Percentiles rank a stretch among this genome's conserved stretches.
These are phyloP conservation scores for Aspergillus viridinutans DNA, from an alignment of 2,329 filamentous ascomycete genomes.

Conservation along the genomic window DNA sequence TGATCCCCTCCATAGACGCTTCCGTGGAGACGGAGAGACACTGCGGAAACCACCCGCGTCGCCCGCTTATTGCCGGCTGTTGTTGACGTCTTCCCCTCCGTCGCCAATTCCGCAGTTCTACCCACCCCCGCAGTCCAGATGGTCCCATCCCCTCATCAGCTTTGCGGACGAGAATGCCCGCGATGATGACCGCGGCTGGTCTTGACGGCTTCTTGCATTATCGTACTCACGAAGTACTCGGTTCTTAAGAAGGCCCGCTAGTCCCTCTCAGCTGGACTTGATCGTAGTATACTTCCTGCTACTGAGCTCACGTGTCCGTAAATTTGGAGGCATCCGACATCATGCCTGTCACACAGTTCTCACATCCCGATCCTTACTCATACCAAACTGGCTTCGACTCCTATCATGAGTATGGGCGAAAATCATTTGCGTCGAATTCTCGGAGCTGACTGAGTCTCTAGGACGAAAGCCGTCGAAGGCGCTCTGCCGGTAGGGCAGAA, in stretches of 20 bases:
- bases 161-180: slow-evolving; percentile 6
- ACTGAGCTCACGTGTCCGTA: neutral
- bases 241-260: neutral
- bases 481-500: slow-evolving; percentile 73
- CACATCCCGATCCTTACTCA: slow-evolving; percentile 62
- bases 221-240: neutral
- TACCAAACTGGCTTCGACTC: slow-evolving; percentile 76
- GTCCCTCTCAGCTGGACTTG: neutral
- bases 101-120: slow-evolving; percentile 7
- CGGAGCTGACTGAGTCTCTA: slow-evolving; percentile 33
- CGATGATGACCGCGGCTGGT: neutral
- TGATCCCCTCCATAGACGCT: neutral
- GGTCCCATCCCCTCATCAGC: neutral
- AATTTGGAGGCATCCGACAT: slow-evolving; percentile 8
- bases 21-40: neutral
- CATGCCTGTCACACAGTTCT: slow-evolving; percentile 65
- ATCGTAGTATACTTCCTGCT: neutral
- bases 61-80: slow-evolving; percentile 17
- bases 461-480: slow-evolving; percentile 70
- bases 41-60: slow-evolving; percentile 9
- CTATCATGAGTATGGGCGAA: slow-evolving; percentile 65
- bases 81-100: neutral
- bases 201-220: neutral
- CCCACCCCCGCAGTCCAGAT: neutral
- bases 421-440: neutral